phyloP scores from a whole-genome alignment of 2,329 filamentous ascomycete genomes.

The Sporothrix pallida region DNA sequence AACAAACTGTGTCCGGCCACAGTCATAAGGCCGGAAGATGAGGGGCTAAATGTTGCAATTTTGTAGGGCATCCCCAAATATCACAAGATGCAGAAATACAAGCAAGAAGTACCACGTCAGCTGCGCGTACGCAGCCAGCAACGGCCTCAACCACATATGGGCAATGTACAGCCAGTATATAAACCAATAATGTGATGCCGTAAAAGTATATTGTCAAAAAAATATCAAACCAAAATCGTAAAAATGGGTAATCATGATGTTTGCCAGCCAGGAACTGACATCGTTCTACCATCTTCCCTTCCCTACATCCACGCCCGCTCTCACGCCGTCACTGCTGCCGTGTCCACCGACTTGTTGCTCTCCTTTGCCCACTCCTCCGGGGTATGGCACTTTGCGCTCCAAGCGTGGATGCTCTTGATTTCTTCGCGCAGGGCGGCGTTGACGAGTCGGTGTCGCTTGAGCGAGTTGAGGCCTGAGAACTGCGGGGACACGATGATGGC shows the following conservation, averaged over 20 bases:
- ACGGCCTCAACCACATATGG: too few species aligned
- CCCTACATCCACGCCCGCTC: slow-evolving; percentile 51
- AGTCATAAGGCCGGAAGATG: neutral
- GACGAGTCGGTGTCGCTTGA: slow-evolving; percentile 85
- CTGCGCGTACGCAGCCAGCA: neutral
- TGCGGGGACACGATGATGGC: slow-evolving; percentile 66
- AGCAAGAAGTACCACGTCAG: neutral
- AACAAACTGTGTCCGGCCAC: neutral
- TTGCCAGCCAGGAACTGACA: neutral
- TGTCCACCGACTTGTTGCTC: slow-evolving; percentile 57
- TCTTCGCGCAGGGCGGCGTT: slow-evolving; percentile 83
- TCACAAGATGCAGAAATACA: neutral
- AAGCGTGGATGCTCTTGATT: slow-evolving; percentile 90
- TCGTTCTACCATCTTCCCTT: slow-evolving; percentile 40
- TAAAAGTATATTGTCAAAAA: neutral
- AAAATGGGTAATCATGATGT: slow-evolving; percentile 15
- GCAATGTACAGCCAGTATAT: neutral
- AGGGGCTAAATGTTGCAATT: neutral
- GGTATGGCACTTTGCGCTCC: slow-evolving; percentile 93
- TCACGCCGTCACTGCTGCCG: slow-evolving; percentile 55
- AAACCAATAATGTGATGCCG: neutral
- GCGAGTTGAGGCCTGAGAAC: slow-evolving; percentile 73
- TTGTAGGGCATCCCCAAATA: slow-evolving; percentile 2
- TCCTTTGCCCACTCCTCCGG: slow-evolving; percentile 85
- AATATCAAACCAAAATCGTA: neutral